Evolutionary conservation across 352 stramenopile genomes (phyloP), one percentile per base, ranked within the genome.

Genomic region (Peronospora destructor): DNA sequence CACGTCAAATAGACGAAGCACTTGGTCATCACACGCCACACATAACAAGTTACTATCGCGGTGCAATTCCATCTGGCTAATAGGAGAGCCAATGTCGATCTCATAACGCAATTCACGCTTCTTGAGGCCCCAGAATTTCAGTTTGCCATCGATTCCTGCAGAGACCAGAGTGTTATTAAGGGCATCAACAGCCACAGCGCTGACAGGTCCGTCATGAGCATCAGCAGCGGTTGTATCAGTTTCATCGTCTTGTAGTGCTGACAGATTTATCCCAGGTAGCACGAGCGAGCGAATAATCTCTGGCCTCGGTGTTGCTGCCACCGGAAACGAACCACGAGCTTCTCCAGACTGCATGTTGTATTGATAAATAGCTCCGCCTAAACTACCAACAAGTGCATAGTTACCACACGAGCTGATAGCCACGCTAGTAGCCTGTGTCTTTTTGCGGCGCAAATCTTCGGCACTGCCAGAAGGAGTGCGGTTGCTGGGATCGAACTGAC

Each of bases 331-430:
- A 10, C 94, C 94, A 16, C 94, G 81, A 32, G 79, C 71, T 28
- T 96, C 78, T 16, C 95, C 93, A 26, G 86, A 97, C 67, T 98
- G 94, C 58, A 98, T 84, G 63, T 98, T 98, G 75, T 98, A 98
- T 38, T 91, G 91, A 73, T 92, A 97, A 21, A 98, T 78, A 12
- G 79, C 78, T 38, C 95, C 95, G 25, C 89, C 88, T 14, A 88
- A 59, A 23, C 80, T 95, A 25, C 94, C 95, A 6, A 98, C 91
- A 16, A 98, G 58, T 4, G 86, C 92, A 71, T 92, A 98, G 66
- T 98, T 96, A n/a, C 95, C 95, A 55, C 95, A 98, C 9, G 83
- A 81, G 17, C 71, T 87, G 45, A 92, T 88, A n/a, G 70, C 60
- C 12, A 89, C 78, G 12, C 66, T 81, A 28, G 76, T 84, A 13